A percentile compares a stretch with the other conserved stretches of the same genome.
These are phyloP conservation scores for Nidularia pulvinata DNA, from an alignment of 768 basidiomycete genomes.

Conservation along the genomic window DNA sequence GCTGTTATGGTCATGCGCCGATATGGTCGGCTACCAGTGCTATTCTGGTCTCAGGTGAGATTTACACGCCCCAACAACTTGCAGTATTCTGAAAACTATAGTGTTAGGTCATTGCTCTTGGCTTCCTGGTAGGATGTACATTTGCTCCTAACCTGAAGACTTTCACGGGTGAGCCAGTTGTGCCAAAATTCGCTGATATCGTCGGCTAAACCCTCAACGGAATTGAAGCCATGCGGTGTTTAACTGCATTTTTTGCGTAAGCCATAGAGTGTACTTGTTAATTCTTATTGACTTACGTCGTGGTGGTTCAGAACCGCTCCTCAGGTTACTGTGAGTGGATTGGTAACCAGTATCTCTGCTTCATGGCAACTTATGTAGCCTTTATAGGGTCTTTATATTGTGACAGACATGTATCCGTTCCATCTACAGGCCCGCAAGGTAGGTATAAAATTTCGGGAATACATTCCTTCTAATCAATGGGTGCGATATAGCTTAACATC, in stretches of 20 bases:
- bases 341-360: not conserved
- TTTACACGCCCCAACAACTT: not conserved
- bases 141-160: conserved; percentile 56
- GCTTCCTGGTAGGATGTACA: conserved; percentile 43
- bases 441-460: conserved; percentile 4
- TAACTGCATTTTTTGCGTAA: conserved; percentile 58
- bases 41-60: conserved; percentile 72
- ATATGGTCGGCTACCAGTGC: conserved; percentile 60
- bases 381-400: conserved; percentile 52
- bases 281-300: not conserved
- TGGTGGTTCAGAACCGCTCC: conserved; percentile 43
- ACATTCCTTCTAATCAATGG: not conserved
- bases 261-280: conserved; percentile 5
- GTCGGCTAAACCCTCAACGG: not conserved
- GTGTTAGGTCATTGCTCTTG: conserved; percentile 52
- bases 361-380: not conserved
- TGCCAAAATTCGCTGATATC: not conserved
- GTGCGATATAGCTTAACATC: conserved; percentile 46
- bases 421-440: conserved; percentile 70
- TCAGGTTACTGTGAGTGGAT: conserved; percentile 51
- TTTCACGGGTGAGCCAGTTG: conserved; percentile 43
- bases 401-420: conserved; percentile 69
- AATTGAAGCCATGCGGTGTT: conserved; percentile 51
- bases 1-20: conserved; percentile 67
- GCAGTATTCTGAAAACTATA: not conserved